Conservation (phyloP, 176 grass and related monocot genomes). For the Phyllostachys edulis region DNA sequence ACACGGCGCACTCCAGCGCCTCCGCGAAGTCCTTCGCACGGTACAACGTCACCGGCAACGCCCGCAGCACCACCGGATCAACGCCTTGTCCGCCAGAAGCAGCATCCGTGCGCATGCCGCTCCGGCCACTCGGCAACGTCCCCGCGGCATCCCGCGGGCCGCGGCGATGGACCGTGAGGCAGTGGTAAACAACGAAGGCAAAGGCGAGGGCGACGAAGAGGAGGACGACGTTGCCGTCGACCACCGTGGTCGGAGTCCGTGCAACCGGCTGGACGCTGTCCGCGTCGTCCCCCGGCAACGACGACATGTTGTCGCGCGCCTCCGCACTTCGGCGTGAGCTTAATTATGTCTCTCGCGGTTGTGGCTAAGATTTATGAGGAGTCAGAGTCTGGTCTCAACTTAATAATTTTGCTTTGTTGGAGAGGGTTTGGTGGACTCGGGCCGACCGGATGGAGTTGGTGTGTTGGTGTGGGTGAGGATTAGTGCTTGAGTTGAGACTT, state of each 20-base stretch:
- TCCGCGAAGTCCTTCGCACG: constrained; percentile 37
- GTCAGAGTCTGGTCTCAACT: neutral
- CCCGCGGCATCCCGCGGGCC: neutral
- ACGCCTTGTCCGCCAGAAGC: neutral
- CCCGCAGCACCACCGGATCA: constrained; percentile 23
- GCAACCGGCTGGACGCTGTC: neutral
- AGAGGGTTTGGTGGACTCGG: constrained; percentile 35
- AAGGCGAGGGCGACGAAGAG: constrained; percentile 34
- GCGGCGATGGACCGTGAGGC: neutral
- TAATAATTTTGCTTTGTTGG: neutral
- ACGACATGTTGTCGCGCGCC: constrained; percentile 23
- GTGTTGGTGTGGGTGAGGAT: constrained; percentile 31
- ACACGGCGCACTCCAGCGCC: constrained; percentile 63
- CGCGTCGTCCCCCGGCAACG: constrained; percentile 2
- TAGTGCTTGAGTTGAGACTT: constrained; percentile 28
- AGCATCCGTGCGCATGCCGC: neutral
- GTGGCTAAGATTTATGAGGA: constrained; percentile 18
- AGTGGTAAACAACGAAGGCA: constrained; percentile 41
- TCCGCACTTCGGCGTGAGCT: neutral
- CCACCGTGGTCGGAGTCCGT: constrained; percentile 17
- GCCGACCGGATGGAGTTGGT: constrained; percentile 28
- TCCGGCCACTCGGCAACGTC: neutral
- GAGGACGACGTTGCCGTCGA: constrained; percentile 39
- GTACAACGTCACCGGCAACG: constrained; percentile 38
- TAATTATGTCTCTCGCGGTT: neutral